phyloP scores from a whole-genome alignment of 345 rosid species.

The Euphorbia lathyris region DNA sequence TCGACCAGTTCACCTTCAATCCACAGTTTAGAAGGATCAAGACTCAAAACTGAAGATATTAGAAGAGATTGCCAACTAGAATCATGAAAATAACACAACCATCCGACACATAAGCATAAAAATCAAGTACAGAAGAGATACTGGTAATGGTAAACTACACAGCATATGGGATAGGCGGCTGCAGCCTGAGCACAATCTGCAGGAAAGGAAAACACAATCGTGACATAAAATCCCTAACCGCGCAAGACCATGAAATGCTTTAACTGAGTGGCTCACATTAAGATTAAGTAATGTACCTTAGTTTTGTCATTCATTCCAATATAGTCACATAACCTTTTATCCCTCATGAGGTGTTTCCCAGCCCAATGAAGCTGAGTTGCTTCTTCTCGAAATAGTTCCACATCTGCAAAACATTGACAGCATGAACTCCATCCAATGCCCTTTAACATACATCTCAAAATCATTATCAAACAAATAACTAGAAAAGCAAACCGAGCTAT shows the following conservation, averaged over 20 bases:
- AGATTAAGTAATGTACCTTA: no score
- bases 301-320: constrained; percentile 25
- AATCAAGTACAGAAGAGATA: not conserved
- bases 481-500: not conserved
- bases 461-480: not conserved
- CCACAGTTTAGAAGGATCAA: not conserved
- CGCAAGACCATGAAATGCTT: not conserved
- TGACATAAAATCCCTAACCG: not conserved
- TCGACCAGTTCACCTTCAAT: not conserved
- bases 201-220: constrained; percentile 1
- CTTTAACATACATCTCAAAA: not conserved
- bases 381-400: constrained; percentile 1
- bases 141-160: not conserved
- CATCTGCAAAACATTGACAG: not conserved
- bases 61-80: not conserved
- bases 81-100: not conserved
- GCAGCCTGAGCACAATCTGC: constrained; percentile 10
- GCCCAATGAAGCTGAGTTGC: constrained; percentile 19
- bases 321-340: constrained; percentile 16
- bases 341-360: constrained; percentile 19
- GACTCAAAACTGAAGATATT: not conserved
- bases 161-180: not conserved
- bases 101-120: not conserved
- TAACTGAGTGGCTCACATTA: not conserved
- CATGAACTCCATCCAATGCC: not conserved